phyloP scores from a whole-genome alignment of 441 rosid species.

The Arabidopsis hybrid region DNA sequence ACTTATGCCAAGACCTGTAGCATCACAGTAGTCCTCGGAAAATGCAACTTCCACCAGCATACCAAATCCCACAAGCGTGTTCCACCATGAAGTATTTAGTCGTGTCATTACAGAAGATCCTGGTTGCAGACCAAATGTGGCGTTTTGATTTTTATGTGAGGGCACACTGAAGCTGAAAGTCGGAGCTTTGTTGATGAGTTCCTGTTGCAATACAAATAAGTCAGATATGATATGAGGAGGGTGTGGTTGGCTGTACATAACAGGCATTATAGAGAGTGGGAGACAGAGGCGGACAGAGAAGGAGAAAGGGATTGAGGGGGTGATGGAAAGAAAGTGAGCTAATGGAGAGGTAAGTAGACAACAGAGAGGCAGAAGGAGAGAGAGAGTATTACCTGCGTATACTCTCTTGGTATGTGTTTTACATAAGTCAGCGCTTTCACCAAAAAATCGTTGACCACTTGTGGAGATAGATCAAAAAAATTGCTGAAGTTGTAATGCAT shows the following conservation, averaged over 20 bases:
- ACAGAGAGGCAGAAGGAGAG: background rate
- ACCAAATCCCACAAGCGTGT: slow-evolving; percentile 21
- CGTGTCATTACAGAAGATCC: slow-evolving; percentile 19
- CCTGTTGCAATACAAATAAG: slow-evolving; percentile 19
- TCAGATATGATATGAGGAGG: background rate
- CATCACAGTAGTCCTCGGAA: background rate
- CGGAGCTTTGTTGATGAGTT: background rate
- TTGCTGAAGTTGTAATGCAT: slow-evolving; percentile 25
- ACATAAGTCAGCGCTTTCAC: background rate
- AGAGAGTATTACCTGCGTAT: background rate
- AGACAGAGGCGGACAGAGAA: background rate
- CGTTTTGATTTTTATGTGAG: background rate
- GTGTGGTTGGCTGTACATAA: background rate
- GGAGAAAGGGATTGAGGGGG: background rate
- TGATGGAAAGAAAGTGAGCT: background rate
- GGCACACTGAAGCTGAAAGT: slow-evolving; percentile 25
- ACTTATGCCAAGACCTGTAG: slow-evolving; percentile 3
- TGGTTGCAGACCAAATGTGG: slow-evolving; percentile 1
- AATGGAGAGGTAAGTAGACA: background rate
- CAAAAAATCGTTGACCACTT: background rate
- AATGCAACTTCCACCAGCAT: slow-evolving; percentile 27
- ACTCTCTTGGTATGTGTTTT: background rate
- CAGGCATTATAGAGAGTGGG: background rate
- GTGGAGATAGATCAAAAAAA: slow-evolving; percentile 19
- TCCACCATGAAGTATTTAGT: background rate